Evolutionary conservation across 1,284 basidiomycete species (phyloP), one percentile per base, ranked within the genome.

Genomic region (Pseudozyma thailandica): DNA sequence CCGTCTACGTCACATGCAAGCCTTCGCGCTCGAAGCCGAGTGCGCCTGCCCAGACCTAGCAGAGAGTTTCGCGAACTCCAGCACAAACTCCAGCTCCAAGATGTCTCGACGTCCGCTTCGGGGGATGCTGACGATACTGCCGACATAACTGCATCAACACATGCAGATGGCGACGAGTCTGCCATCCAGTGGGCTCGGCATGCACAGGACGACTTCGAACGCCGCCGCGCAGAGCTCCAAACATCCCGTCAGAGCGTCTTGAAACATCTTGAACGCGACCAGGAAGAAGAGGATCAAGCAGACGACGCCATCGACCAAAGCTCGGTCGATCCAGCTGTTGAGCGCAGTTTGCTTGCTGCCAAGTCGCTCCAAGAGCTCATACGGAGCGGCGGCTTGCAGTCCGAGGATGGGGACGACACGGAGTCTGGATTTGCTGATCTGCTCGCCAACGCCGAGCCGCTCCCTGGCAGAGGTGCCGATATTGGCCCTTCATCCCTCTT

Each of bases 401-500:
- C 48, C 1, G 56, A 60, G 26, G 49, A 47, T 1, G 55, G 30
- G 5, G 59, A 56, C 7, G 51, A 47, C 13, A 39, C 33, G 16
- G 30, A 56, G 15, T 21, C 46, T 4, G 46, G 23, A n/a, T 63
- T 68, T 26, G 37, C 51, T 5, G 63, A 63, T 23, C 30, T 72
- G 6, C 63, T 72, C 18, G 49, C 37, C 28, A 62, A 26, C n/a
- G 70, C 70, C 3, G 47, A 68, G 35, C 31, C 62, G 6, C 21
- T 72, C 3, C 62, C 62, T 6, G 41, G 31, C 5, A 41, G 16
- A 13, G 37, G 26, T 3, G 21, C 43, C 6, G 25, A 42, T 8
- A 39, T 52, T 13, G 69, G 69, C n/a, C 70, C 70, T 4, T 72
- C 63, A 6, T 52, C 70, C 8, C 63, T 72, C 23, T 72, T 72